Percentiles rank a stretch among this genome's conserved stretches.
phyloP scores from a whole-genome alignment of 2,329 filamentous ascomycete species.

The Calycina marina region DNA sequence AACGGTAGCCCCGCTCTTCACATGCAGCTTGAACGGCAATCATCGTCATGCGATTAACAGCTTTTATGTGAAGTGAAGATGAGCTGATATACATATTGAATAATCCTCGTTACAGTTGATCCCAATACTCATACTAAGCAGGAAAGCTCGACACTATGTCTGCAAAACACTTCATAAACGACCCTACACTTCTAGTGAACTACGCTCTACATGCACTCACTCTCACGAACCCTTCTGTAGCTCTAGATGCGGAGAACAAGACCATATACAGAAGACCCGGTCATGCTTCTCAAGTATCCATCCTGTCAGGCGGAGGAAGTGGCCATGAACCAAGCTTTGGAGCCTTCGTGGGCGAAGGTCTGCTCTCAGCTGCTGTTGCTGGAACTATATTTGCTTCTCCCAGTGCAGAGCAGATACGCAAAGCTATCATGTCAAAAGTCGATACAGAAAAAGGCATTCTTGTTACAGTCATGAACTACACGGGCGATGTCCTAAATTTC shows the following conservation, averaged over 20 bases:
- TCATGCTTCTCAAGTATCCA: constrained; percentile 51
- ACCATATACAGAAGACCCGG: constrained; percentile 60
- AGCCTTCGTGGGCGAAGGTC: constrained; percentile 67
- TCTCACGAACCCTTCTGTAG: constrained; percentile 69
- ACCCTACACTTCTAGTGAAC: constrained; percentile 64
- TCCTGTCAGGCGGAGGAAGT: constrained; percentile 78
- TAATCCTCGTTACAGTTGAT: neutral
- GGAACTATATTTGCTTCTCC: constrained; percentile 81
- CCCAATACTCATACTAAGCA: neutral
- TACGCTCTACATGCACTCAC: constrained; percentile 65
- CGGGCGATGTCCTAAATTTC: constrained; percentile 80
- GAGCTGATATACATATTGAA: too few relatives aligned
- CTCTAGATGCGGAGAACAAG: constrained; percentile 67
- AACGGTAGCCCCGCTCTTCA: too few relatives aligned
- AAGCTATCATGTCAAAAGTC: constrained; percentile 59
- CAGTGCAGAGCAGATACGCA: constrained; percentile 66
- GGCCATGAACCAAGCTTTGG: constrained; percentile 85
- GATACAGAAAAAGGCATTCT: constrained; percentile 60
- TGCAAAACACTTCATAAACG: constrained; percentile 78
- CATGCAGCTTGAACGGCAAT: too few relatives aligned
- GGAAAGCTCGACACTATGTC: constrained; percentile 27
- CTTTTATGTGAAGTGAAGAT: too few relatives aligned
- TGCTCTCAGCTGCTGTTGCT: constrained; percentile 69
- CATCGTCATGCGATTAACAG: too few relatives aligned
- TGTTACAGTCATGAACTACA: constrained; percentile 94